Base-by-base conservation (phyloP, 2,329 filamentous ascomycete genomes). In the Talaromyces sp. region DNA sequence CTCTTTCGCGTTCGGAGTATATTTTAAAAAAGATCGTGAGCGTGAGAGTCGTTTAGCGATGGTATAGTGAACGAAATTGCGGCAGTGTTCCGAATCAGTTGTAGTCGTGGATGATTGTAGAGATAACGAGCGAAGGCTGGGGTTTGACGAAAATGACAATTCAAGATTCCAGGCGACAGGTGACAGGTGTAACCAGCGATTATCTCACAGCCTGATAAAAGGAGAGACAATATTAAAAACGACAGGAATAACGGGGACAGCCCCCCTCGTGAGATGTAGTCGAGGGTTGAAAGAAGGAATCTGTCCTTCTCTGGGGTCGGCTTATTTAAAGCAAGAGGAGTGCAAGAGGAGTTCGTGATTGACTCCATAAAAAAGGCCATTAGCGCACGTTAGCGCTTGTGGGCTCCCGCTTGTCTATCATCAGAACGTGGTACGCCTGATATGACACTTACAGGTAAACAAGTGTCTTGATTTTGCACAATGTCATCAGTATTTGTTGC, bases 41-140 rank as follows among this genome's bases (percentile, higher is more conserved):
- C 19, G 41, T 47, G 9, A 49, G 7, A 39, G 49, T 43, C 47
- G 39, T 45, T 22, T 22, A 50, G 49, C 8, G 60, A 56, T n/a
- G 27, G 27, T 19, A 27, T 63, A 56, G 8, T 13, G 59, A 62
- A 49, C 5, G 52, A 33, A 24, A 6, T 59, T 60, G 56, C 63
- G 57, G 47, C 47, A 54, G 27, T 10, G 63, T 33, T 31, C 24
- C 57, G 39, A 54, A 35, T 45, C 54, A 64, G 50, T 37, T 11
- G 14, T n/a, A 8, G 49, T 16, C 13, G 47, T 33, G 14, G 13
- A 47, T 41, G 19, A 22, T 45, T n/a, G 27, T 31, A 31, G 22
- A 41, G 35, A 54, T 54, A 62, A 50, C 22, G 60, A 62, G 35
- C 16, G 60, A 62, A 52, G 33, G 59, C 33, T 41, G 59, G 59